Evolutionary conservation across 495 filamentous ascomycete genomes (phyloP).

Genomic region (Neurospora sp.): DNA sequence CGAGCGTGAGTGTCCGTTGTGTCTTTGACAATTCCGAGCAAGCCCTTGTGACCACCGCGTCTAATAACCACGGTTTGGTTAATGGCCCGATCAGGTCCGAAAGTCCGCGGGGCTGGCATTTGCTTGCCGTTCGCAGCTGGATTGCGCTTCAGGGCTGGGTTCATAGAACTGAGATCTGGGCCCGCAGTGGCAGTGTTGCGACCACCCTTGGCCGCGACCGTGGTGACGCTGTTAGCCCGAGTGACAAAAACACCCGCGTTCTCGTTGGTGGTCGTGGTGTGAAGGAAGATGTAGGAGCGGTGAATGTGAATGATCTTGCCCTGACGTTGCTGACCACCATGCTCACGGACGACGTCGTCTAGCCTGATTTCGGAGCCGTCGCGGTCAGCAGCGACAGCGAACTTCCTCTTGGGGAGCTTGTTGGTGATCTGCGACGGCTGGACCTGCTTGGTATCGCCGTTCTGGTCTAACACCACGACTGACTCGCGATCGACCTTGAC

Average conservation of each 20-base stretch:
- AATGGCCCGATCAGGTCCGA: slow-evolving; percentile 76
- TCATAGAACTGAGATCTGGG: slow-evolving; percentile 84
- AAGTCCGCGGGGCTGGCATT: slow-evolving; percentile 69
- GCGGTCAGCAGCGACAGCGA: slow-evolving; percentile 83
- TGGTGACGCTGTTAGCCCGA: slow-evolving; percentile 74
- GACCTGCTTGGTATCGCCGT: slow-evolving; percentile 68
- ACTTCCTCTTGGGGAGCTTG: slow-evolving; percentile 66
- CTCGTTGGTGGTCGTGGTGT: slow-evolving; percentile 73
- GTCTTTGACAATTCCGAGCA: slow-evolving; percentile 92
- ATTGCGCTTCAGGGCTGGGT: slow-evolving; percentile 70
- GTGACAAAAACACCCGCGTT: slow-evolving; percentile 86
- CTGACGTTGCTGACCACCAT: slow-evolving; percentile 70
- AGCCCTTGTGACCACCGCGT: slow-evolving; percentile 79
- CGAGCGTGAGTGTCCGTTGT: slow-evolving; percentile 73
- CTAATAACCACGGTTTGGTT: slow-evolving; percentile 83
- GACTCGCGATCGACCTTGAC: slow-evolving; percentile 93
- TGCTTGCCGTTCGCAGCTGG: slow-evolving; percentile 32
- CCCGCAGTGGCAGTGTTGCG: slow-evolving; percentile 49
- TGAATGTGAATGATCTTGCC: slow-evolving; percentile 90
- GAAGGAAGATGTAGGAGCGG: slow-evolving; percentile 77
- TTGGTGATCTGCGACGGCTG: slow-evolving; percentile 87
- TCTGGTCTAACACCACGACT: slow-evolving; percentile 81
- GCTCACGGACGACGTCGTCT: slow-evolving; percentile 87
- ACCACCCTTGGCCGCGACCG: slow-evolving; percentile 85
- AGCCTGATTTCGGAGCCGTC: slow-evolving; percentile 86